Conservation (phyloP, 2,329 filamentous ascomycete genomes). For the Bipolaris bicolor region DNA sequence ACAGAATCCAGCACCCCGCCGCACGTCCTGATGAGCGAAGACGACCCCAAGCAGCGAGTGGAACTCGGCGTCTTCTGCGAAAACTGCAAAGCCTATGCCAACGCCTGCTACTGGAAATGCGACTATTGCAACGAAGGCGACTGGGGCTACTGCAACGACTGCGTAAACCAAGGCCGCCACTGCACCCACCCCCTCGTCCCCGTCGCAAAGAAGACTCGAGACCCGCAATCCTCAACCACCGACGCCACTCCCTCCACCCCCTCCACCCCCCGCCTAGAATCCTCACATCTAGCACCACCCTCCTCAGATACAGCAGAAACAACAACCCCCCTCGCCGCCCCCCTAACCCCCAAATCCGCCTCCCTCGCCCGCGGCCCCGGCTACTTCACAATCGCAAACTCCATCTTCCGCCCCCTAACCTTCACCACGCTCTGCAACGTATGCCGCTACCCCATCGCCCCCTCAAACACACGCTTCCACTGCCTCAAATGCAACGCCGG, state of each 20-base stretch:
- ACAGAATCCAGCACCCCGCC: slow-evolving; percentile 31
- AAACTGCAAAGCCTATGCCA: slow-evolving; percentile 73
- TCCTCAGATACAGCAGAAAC: slow-evolving; percentile 14
- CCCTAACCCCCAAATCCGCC: slow-evolving; percentile 51
- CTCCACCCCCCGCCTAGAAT: slow-evolving; percentile 25
- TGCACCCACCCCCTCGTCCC: slow-evolving; percentile 85
- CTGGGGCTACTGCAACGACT: slow-evolving; percentile 91
- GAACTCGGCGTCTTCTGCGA: slow-evolving; percentile 86
- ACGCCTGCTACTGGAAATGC: slow-evolving; percentile 90
- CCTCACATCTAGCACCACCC: slow-evolving; percentile 32
- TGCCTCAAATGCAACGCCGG: slow-evolving; percentile 78
- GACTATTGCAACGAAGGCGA: slow-evolving; percentile 86
- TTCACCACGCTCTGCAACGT: slow-evolving; percentile 81
- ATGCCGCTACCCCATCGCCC: slow-evolving; percentile 74
- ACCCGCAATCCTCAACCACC: slow-evolving; percentile 9
- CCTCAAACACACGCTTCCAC: slow-evolving; percentile 74
- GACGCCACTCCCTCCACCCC: slow-evolving; percentile 21
- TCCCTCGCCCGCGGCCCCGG: slow-evolving; percentile 50
- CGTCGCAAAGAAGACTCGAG: slow-evolving; percentile 64
- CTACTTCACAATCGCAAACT: slow-evolving; percentile 42
- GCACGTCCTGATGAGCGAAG: slow-evolving; percentile 58
- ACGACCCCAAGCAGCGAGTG: slow-evolving; percentile 70
- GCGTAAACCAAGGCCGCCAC: slow-evolving; percentile 79
- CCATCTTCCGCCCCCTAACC: slow-evolving; percentile 67
- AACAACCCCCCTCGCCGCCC: slow-evolving; percentile 42